These are phyloP conservation scores for Dothistroma septosporum DNA, from an alignment of 2,329 filamentous ascomycete species.

Conservation along the genomic window DNA sequence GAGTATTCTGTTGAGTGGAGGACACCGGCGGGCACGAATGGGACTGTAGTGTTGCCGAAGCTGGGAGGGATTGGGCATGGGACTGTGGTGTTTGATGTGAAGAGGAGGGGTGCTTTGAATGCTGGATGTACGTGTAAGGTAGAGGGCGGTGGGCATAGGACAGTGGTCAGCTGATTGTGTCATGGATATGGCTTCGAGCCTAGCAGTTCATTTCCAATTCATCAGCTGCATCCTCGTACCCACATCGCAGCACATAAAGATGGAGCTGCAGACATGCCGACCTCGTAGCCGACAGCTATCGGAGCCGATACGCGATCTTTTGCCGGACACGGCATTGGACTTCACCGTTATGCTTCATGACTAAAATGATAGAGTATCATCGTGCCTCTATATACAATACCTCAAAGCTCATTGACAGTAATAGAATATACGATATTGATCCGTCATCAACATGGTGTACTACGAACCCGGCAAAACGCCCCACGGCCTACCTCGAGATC, in stretches of 20 bases:
- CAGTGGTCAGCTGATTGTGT: neutral
- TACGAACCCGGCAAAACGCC: conserved; percentile 52
- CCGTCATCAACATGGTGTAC: conserved; percentile 39
- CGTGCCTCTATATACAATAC: neutral
- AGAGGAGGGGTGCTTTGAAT: neutral
- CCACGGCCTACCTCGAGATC: conserved; percentile 51
- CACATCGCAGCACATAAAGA: neutral
- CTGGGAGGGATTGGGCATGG: neutral
- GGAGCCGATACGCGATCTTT: neutral
- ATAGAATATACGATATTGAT: neutral
- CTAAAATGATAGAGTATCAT: neutral
- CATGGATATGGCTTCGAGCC: neutral
- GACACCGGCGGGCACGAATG: conserved; percentile 31
- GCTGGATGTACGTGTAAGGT: neutral
- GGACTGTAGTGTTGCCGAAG: conserved; percentile 28
- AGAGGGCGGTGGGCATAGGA: conserved; percentile 1
- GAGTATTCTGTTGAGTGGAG: conserved; percentile 22
- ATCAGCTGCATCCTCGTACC: neutral
- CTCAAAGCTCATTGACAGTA: neutral
- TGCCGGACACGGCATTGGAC: neutral
- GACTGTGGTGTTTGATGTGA: conserved; percentile 2
- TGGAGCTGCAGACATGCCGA: neutral
- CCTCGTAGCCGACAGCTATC: neutral
- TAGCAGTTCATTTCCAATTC: neutral
- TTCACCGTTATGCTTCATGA: neutral